Evolutionary conservation across 1,284 basidiomycete species (phyloP).

Genomic region (Cutaneotrichosporon mucoides): DNA sequence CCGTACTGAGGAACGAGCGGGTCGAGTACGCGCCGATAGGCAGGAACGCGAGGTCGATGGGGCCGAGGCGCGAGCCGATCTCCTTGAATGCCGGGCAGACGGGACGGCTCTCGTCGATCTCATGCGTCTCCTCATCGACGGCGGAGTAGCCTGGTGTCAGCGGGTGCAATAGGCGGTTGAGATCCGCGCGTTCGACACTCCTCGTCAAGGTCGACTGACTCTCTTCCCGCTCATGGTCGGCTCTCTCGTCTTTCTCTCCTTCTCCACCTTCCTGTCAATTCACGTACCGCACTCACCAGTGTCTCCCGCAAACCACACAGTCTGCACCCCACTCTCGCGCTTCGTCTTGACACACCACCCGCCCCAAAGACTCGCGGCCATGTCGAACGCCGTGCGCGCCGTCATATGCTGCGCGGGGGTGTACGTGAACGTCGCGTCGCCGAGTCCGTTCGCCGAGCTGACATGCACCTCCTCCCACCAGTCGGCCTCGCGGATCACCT

Average conservation of each 20-base stretch:
- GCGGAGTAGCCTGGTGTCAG: slow-evolving; percentile 33
- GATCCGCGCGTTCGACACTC: no score
- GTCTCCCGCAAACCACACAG: slow-evolving; percentile 65
- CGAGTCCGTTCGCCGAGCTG: slow-evolving; percentile 6
- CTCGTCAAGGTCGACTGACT: no score
- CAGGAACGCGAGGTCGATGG: slow-evolving; percentile 58
- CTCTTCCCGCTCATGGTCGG: no score
- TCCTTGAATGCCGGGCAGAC: slow-evolving; percentile 32
- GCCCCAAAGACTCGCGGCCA: slow-evolving; percentile 59
- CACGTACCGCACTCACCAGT: slow-evolving; percentile 56
- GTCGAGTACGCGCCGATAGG: slow-evolving; percentile 67
- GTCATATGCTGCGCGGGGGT: slow-evolving; percentile 55
- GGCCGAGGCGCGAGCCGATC: slow-evolving; percentile 52
- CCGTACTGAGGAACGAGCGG: slow-evolving; percentile 56
- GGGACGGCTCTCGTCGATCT: slow-evolving; percentile 48
- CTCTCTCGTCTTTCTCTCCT: neutral
- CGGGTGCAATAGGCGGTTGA: neutral
- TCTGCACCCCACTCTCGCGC: neutral
- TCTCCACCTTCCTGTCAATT: neutral
- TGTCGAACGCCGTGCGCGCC: slow-evolving; percentile 54
- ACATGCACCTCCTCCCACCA: slow-evolving; percentile 59
- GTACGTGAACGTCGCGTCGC: slow-evolving; percentile 31
- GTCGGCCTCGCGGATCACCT: slow-evolving; percentile 58
- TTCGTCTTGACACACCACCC: slow-evolving; percentile 56
- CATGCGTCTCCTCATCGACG: slow-evolving; percentile 53